phyloP scores from a whole-genome alignment of 108 stramenopile genomes.

The Cyclotella atomus region DNA sequence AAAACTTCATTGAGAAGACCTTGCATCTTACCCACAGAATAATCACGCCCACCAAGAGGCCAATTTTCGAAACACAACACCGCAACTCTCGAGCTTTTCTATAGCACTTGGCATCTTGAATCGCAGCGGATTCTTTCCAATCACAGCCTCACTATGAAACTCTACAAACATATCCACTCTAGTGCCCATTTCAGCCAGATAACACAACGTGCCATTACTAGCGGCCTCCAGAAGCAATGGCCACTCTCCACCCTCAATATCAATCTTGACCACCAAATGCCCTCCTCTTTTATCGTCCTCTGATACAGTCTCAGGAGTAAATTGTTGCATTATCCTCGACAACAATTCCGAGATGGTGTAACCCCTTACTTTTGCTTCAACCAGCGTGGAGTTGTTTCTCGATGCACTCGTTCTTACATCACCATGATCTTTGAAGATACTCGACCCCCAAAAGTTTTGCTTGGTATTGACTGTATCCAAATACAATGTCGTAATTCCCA shows the following conservation, averaged over 20 bases:
- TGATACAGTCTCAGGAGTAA: conserved; percentile 17
- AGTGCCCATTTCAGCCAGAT: conserved; percentile 36
- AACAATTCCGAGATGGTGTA: conserved; percentile 37
- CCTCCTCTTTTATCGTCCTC: conserved; percentile 32
- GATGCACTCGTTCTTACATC: conserved; percentile 28
- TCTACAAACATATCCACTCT: conserved; percentile 43
- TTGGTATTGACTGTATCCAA: conserved; percentile 33
- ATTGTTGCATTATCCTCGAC: conserved; percentile 10
- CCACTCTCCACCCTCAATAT: conserved; percentile 63
- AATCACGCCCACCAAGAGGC: neutral
- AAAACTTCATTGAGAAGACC: too few relatives aligned
- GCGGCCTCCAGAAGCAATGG: conserved; percentile 45
- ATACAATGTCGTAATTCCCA: conserved; percentile 49
- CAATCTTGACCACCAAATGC: conserved; percentile 55
- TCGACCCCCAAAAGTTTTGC: conserved; percentile 41
- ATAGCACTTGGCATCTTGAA: neutral
- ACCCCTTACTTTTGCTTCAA: conserved; percentile 26
- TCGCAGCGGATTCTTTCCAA: conserved; percentile 5
- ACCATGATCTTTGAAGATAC: conserved; percentile 45
- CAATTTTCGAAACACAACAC: neutral
- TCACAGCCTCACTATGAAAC: conserved; percentile 39
- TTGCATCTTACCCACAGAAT: too few relatives aligned
- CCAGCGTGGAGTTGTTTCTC: neutral
- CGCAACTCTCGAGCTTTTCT: neutral
- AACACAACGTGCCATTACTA: conserved; percentile 35